A percentile compares a stretch with the other conserved stretches of the same genome.
These are phyloP conservation scores for Thuja plicata DNA, from an alignment of 83 land plant species.

Conservation along the genomic window DNA sequence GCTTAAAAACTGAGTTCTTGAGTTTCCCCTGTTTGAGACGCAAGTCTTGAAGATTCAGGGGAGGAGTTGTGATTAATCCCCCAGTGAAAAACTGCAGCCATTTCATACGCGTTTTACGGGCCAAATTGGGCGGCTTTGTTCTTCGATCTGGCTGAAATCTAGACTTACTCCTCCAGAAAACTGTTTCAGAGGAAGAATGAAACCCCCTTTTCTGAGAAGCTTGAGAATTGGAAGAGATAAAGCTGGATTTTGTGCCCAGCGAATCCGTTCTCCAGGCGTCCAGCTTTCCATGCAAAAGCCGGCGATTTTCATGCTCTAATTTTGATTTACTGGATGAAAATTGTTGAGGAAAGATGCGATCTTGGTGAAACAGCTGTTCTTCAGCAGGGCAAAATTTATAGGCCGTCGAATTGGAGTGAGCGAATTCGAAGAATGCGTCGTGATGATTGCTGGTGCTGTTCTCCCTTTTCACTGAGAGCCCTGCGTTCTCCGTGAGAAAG, in stretches of 20 bases:
- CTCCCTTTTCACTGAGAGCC: too few species aligned
- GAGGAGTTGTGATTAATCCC: background rate
- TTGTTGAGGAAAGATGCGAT: too few species aligned
- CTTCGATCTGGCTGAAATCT: background rate
- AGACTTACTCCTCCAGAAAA: background rate
- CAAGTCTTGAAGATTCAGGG: background rate
- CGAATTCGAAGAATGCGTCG: too few species aligned
- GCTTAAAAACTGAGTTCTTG: background rate
- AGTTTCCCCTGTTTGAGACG: too few species aligned
- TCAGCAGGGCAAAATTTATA: too few species aligned
- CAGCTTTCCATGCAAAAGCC: too few species aligned
- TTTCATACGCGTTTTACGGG: background rate
- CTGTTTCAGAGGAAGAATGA: background rate
- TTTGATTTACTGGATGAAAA: too few species aligned
- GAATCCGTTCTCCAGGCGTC: background rate
- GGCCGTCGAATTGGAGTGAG: too few species aligned
- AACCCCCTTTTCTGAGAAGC: background rate
- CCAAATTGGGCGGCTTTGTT: background rate
- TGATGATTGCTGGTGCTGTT: too few species aligned
- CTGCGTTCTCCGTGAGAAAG: too few species aligned
- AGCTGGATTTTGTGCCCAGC: background rate
- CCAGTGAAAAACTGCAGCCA: background rate
- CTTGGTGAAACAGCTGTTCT: too few species aligned
- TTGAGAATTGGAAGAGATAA: background rate
- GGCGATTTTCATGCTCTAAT: too few species aligned